Evolutionary conservation across 164 flowering plant genomes (phyloP).

Genomic region (Sextonia rubra): DNA sequence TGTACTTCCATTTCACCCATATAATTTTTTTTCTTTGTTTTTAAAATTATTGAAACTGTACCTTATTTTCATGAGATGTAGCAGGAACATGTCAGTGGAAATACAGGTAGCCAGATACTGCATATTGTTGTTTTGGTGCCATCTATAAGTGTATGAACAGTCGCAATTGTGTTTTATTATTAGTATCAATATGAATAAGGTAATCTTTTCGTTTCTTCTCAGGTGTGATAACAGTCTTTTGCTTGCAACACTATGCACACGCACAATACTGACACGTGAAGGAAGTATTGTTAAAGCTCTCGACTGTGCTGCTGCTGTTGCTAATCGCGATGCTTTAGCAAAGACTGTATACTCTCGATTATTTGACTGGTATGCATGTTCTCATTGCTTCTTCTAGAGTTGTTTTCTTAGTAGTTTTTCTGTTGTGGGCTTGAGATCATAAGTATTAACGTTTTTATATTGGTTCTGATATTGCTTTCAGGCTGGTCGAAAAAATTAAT

Average conservation of each 20-base stretch:
- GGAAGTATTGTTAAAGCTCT: constrained; percentile 85
- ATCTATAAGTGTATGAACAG: background rate
- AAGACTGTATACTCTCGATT: constrained; percentile 87
- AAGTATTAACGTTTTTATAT: too few species aligned
- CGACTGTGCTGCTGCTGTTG: constrained; percentile 85
- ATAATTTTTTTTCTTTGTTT: too few species aligned
- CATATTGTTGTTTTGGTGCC: too few species aligned
- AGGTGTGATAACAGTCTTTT: constrained; percentile 86
- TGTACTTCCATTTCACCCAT: too few species aligned
- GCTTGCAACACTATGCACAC: constrained; percentile 72
- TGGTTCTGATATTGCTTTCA: constrained; percentile 23
- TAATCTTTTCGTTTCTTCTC: constrained; percentile 11
- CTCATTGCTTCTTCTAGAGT: background rate
- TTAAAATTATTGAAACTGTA: too few species aligned
- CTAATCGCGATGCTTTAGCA: constrained; percentile 89
- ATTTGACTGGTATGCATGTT: constrained; percentile 76
- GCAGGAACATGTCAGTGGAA: too few species aligned
- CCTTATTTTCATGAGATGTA: too few species aligned
- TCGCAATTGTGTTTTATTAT: background rate
- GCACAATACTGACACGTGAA: constrained; percentile 89
- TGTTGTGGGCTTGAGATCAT: background rate
- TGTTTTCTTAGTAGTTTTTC: background rate
- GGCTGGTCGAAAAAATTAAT: constrained; percentile 97
- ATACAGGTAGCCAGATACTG: too few species aligned
- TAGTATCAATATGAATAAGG: background rate